Evolutionary conservation across 768 basidiomycete genomes (phyloP).

Genomic region (Rhizopogon vesiculosus): DNA sequence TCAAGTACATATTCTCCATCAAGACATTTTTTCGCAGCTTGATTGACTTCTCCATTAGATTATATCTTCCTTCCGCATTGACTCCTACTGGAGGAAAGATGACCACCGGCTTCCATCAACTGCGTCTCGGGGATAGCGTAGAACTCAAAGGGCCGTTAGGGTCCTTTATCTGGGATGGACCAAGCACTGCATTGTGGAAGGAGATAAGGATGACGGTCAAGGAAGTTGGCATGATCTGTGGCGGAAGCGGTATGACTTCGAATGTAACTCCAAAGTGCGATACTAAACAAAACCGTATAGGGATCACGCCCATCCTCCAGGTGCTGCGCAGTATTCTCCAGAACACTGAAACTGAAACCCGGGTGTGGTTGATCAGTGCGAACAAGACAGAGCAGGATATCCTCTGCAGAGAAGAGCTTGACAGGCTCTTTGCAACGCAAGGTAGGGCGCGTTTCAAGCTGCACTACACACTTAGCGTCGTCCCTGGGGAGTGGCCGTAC

Average conservation of each 20-base stretch:
- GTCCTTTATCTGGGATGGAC: slow-evolving; percentile 47
- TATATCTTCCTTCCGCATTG: slow-evolving; percentile 35
- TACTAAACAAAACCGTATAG: slow-evolving; percentile 12
- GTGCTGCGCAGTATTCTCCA: slow-evolving; percentile 43
- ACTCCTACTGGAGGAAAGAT: slow-evolving; percentile 48
- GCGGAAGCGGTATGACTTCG: slow-evolving; percentile 41
- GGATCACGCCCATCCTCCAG: slow-evolving; percentile 57
- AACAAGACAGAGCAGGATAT: slow-evolving; percentile 49
- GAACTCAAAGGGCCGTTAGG: slow-evolving; percentile 61
- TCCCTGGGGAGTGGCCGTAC: slow-evolving; percentile 33
- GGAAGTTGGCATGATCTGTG: slow-evolving; percentile 52
- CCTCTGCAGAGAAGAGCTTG: slow-evolving; percentile 45
- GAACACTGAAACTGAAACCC: slow-evolving; percentile 35
- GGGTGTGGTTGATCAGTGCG: slow-evolving; percentile 43
- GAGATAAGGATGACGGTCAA: slow-evolving; percentile 30
- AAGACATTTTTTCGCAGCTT: background rate
- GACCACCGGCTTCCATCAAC: slow-evolving; percentile 42
- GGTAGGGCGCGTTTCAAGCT: slow-evolving; percentile 30
- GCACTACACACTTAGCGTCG: slow-evolving; percentile 37
- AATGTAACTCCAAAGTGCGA: background rate
- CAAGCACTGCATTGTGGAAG: slow-evolving; percentile 32
- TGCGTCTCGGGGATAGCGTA: slow-evolving; percentile 42
- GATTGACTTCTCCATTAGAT: slow-evolving; percentile 20
- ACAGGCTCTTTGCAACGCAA: slow-evolving; percentile 27
- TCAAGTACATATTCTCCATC: slow-evolving; percentile 36